Percentiles rank a stretch among this genome's conserved stretches.
phyloP scores from a whole-genome alignment of 1,284 basidiomycete genomes.

The Cryptococcus sp. region DNA sequence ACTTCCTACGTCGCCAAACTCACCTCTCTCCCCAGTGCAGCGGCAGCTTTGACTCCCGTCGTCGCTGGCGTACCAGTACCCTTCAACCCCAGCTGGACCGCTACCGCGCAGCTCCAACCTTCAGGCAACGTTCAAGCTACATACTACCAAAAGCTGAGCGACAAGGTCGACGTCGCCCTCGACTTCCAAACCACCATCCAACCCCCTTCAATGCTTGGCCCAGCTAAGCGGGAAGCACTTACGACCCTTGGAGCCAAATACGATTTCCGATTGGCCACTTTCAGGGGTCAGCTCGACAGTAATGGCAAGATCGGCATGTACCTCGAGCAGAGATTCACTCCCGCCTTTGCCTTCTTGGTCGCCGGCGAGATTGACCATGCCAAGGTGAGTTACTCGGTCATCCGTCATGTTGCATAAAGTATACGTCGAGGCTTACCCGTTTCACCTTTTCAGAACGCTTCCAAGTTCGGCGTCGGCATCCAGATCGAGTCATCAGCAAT shows the following conservation, averaged over 20 bases:
- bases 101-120: constrained; percentile 87
- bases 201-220: constrained; percentile 58
- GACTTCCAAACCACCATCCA: constrained; percentile 83
- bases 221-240: constrained; percentile 80
- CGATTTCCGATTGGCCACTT: constrained; percentile 89
- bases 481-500: constrained; percentile 73
- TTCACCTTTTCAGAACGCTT: constrained; percentile 65
- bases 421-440: background rate
- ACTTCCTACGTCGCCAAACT: constrained; percentile 89
- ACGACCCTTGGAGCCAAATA: constrained; percentile 95
- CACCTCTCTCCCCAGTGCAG: constrained; percentile 59
- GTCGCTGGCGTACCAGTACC: constrained; percentile 36
- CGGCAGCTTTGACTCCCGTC: constrained; percentile 52
- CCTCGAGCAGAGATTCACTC: constrained; percentile 93
- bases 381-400: constrained; percentile 63
- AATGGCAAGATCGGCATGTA: constrained; percentile 91
- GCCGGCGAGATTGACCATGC: constrained; percentile 98
- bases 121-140: constrained; percentile 83
- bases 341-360: constrained; percentile 91
- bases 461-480: constrained; percentile 93
- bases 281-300: constrained; percentile 88
- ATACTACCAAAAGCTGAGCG: constrained; percentile 94
- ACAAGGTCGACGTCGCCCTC: constrained; percentile 98
- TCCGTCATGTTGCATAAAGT: background rate
- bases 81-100: constrained; percentile 74